Evolutionary conservation across 108 stramenopile genomes (phyloP), one percentile per base, ranked within the genome.

Genomic region (Stephanodiscus triporus): DNA sequence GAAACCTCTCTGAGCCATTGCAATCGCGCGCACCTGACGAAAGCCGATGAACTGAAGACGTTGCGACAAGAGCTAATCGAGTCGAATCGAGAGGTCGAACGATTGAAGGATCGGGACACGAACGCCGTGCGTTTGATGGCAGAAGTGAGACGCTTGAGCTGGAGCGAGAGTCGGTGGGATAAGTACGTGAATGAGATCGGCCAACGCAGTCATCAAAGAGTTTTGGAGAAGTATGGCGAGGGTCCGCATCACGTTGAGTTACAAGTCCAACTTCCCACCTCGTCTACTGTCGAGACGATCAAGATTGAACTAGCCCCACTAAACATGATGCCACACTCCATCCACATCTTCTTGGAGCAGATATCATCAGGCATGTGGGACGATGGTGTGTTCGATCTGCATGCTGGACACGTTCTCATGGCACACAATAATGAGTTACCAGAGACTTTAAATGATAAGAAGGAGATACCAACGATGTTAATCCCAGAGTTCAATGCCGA

Each of bases 291-390:
- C 50, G 76, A 66, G 43, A 30, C 66, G 13, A 85, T 92, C 47
- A 64, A 85, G 11, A 63, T 92, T 26, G 85, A 90, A 72, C 50
- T 89, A 55, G 89, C 89, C 23, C 78, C 87, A 2, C 17, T 90
- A 9, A 72, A 83, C 48, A 27, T 72, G 11, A 84, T 96, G 83
- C 92, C 95, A 19, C 87, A 92, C 68, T 64, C 91, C 0, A 84
- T 93, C 0, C 82, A 83, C 55, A 78, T 80, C 30, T 96, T 96
- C 70, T 70, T 96, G 58, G 85, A 92, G 23, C 80, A 91, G 81
- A 84, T 93, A 4, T 54, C 68, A 6, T 59, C 63, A 13, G 71
- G 75, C 43, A 43, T 89, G 0, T 95, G 94, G 94, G 84, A 91
- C 68, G 84, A 87, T 17, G 75, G 86, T 2, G 78, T 86, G 10